Conservation (phyloP, 306 rosid species). For the Vigna angularis region DNA sequence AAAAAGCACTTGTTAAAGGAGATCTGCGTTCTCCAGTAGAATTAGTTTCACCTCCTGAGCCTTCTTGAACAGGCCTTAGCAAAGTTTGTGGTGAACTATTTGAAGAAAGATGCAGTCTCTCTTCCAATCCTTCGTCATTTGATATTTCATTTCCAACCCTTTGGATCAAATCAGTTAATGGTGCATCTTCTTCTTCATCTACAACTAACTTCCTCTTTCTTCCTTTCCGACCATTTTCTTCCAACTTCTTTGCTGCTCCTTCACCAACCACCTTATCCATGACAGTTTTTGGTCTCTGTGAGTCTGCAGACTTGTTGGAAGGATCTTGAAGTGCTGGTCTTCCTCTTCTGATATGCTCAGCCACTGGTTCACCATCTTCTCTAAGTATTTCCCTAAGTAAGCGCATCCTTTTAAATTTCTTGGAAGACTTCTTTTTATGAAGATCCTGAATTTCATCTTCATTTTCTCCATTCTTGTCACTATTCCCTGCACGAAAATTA, state of each 20-base stretch:
- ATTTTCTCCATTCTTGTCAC: slow-evolving; percentile 39
- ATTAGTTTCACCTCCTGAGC: neutral
- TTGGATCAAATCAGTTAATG: neutral
- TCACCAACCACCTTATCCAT: slow-evolving; percentile 47
- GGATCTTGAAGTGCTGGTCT: slow-evolving; percentile 29
- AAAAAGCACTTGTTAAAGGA: neutral
- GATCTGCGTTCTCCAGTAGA: neutral
- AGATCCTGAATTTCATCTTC: slow-evolving; percentile 46
- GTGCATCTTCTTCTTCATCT: slow-evolving; percentile 22
- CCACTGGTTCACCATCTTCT: slow-evolving; percentile 43
- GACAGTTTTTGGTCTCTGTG: slow-evolving; percentile 37
- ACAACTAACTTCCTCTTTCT: slow-evolving; percentile 57
- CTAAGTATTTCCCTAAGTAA: slow-evolving; percentile 59
- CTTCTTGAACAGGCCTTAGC: too few species aligned
- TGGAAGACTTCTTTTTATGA: slow-evolving; percentile 48
- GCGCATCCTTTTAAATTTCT: slow-evolving; percentile 60
- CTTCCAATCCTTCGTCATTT: slow-evolving; percentile 52
- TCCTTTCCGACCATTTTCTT: slow-evolving; percentile 35
- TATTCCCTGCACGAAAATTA: slow-evolving; percentile 44
- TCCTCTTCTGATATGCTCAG: slow-evolving; percentile 19
- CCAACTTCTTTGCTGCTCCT: slow-evolving; percentile 37
- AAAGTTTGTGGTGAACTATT: neutral
- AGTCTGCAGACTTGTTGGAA: slow-evolving; percentile 34
- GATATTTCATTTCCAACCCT: slow-evolving; percentile 35
- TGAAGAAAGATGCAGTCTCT: slow-evolving; percentile 59